Conservation (phyloP, 805 yeast species). For the Ogataea nitratoaversa region DNA sequence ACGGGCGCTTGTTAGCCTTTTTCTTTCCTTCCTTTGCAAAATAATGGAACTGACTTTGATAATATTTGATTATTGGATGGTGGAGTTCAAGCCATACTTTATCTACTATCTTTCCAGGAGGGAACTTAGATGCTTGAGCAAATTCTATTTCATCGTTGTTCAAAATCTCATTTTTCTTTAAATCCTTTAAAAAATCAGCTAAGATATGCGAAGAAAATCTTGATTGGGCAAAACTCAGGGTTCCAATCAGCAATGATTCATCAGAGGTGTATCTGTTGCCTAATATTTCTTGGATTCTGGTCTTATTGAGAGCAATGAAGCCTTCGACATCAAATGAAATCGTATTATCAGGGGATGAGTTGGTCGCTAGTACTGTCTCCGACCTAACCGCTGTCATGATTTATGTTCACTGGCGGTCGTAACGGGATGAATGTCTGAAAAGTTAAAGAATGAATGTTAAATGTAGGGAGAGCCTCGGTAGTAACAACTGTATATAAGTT, state of each 20-base stretch:
- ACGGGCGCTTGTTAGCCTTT: no score
- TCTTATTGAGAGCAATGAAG: conserved; percentile 20
- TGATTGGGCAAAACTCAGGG: conserved; percentile 44
- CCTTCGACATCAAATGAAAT: conserved; percentile 15
- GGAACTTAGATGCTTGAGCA: conserved; percentile 2
- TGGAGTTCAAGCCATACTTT: conserved; percentile 58
- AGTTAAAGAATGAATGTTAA: no score
- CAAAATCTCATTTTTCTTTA: conserved; percentile 1
- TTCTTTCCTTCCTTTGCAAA: conserved; percentile 14
- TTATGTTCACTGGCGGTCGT: no score
- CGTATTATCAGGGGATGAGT: background rate
- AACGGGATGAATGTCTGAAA: no score
- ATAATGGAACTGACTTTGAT: conserved; percentile 35
- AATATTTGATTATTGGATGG: conserved; percentile 59
- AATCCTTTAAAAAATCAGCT: conserved; percentile 28
- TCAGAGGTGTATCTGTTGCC: conserved; percentile 33
- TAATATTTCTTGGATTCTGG: conserved; percentile 29
- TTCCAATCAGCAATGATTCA: conserved; percentile 42
- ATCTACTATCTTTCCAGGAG: conserved; percentile 39
- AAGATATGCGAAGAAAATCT: conserved; percentile 42
- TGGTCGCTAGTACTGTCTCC: background rate
- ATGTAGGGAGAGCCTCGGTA: no score
- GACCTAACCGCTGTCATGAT: conserved; percentile 2
- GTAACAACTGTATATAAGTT: no score
- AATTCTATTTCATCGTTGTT: background rate